Evolutionary conservation across 768 basidiomycete species (phyloP).

Genomic region (Tricholoma furcatifolium): DNA sequence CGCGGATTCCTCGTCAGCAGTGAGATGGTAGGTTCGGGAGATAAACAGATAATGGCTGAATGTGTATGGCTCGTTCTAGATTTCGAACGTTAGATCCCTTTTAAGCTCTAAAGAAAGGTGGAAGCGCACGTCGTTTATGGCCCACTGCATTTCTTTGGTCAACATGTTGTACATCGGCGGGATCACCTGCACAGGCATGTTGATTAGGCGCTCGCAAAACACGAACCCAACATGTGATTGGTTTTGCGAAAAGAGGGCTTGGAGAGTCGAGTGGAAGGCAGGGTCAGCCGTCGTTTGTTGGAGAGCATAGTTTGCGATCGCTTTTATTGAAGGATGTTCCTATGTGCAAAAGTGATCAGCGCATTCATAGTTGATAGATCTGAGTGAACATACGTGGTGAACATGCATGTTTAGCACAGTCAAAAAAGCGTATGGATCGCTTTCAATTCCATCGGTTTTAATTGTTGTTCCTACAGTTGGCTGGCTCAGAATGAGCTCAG

Average conservation of each 20-base stretch:
- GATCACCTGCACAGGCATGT: constrained; percentile 93
- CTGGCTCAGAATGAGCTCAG: constrained; percentile 76
- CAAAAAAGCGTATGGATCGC: constrained; percentile 87
- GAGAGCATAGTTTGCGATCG: constrained; percentile 67
- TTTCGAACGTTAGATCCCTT: neutral
- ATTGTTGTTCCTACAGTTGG: constrained; percentile 82
- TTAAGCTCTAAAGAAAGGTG: neutral
- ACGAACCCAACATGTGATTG: constrained; percentile 74
- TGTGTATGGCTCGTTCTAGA: constrained; percentile 58
- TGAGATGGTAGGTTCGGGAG: constrained; percentile 76
- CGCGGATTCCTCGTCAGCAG: constrained; percentile 63
- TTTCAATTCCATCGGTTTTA: constrained; percentile 87
- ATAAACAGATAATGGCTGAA: constrained; percentile 78
- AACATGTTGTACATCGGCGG: constrained; percentile 94
- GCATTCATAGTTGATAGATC: neutral
- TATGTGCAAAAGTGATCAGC: constrained; percentile 25
- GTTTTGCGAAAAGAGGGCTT: constrained; percentile 49
- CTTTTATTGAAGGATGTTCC: constrained; percentile 71
- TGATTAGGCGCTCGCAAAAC: constrained; percentile 85
- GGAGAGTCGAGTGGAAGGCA: constrained; percentile 52
- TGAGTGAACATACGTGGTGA: constrained; percentile 49
- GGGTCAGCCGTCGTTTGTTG: constrained; percentile 50
- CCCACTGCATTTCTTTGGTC: constrained; percentile 75
- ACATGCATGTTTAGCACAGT: constrained; percentile 78
- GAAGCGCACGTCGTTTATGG: constrained; percentile 57